Evolutionary conservation across 1,284 basidiomycete species (phyloP), one percentile per base, ranked within the genome.

Genomic region (Tremellales sp.): DNA sequence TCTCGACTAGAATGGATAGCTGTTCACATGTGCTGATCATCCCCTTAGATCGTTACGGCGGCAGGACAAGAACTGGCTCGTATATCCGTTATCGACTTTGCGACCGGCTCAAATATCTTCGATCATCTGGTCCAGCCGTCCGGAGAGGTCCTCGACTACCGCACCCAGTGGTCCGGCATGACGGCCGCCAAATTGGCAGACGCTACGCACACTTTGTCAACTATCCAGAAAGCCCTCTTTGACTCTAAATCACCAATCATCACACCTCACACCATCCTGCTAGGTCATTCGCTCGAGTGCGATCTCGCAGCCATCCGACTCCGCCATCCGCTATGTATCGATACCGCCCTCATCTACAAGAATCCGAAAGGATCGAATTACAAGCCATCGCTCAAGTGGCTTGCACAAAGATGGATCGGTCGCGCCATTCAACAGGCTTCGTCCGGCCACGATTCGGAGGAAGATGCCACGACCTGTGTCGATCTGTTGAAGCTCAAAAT

Each of bases 251-350:
- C 58, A 19, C 58, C 65, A 8, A 49, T 75, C 46, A 76, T 75
- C 56, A 79, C 78, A 1, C 81, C 82, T 0, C 84, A 84, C 0
- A 88, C 89, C 2, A 86, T 93, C 61, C 82, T 96, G 15, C 77
- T 96, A n/a, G 92, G 92, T 0, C 92, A 96, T 69, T 93, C 89
- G 2, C 82, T 96, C 43, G 91, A 94, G 75, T 91, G 86, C 25
- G 91, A 96, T 67, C 79, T 96, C 27, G 82, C 82, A 56, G 87
- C 87, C 0, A 80, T 97, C 49, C 87, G 86, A 60, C 80, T 94
- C 36, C 81, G 83, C 52, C 87, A 94, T 62, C 84, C 89, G 0
- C 76, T 81, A 40, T 89, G 88, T 63, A 88, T 96, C 61, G 92
- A 96, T 67, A 96, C 92, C 1, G 86, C 89, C 0, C 66, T 96